These are phyloP conservation scores for Lachancea kluyveri DNA, from an alignment of 805 yeast species.

Conservation along the genomic window DNA sequence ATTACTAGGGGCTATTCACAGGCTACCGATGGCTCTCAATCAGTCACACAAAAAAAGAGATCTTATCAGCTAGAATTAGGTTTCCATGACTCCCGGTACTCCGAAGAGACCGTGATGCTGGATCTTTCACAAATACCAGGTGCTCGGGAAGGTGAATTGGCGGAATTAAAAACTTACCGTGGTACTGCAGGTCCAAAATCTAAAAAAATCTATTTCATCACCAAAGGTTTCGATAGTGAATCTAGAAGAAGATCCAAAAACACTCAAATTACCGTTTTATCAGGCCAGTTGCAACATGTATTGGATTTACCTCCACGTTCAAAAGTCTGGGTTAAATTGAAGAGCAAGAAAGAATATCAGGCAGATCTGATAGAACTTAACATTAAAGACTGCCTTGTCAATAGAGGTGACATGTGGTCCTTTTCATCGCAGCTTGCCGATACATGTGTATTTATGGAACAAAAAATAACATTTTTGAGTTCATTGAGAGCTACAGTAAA, in stretches of 20 bases:
- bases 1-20: not conserved
- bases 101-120: conserved; percentile 53
- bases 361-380: conserved; percentile 80
- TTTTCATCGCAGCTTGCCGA: conserved; percentile 56
- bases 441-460: conserved; percentile 60
- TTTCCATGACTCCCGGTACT: conserved; percentile 62
- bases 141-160: conserved; percentile 66
- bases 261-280: conserved; percentile 47
- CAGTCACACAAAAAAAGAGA: conserved; percentile 9
- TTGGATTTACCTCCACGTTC: conserved; percentile 65
- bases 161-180: conserved; percentile 53
- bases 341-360: conserved; percentile 43
- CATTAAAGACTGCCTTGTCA: conserved; percentile 70
- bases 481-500: conserved; percentile 59
- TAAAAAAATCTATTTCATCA: conserved; percentile 40
- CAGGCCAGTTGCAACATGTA: conserved; percentile 52
- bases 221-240: conserved; percentile 32
- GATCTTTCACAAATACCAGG: conserved; percentile 57
- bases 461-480: conserved; percentile 56
- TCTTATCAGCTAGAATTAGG: conserved; percentile 20
- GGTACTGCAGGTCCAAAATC: conserved; percentile 17
- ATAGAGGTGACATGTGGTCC: conserved; percentile 93
- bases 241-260: conserved; percentile 26
- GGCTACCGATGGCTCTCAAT: no score
- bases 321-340: conserved; percentile 50